A percentile compares a stretch with the other conserved stretches of the same genome.
phyloP scores from a whole-genome alignment of 2,329 filamentous ascomycete species.

The Aspergillus flavus region DNA sequence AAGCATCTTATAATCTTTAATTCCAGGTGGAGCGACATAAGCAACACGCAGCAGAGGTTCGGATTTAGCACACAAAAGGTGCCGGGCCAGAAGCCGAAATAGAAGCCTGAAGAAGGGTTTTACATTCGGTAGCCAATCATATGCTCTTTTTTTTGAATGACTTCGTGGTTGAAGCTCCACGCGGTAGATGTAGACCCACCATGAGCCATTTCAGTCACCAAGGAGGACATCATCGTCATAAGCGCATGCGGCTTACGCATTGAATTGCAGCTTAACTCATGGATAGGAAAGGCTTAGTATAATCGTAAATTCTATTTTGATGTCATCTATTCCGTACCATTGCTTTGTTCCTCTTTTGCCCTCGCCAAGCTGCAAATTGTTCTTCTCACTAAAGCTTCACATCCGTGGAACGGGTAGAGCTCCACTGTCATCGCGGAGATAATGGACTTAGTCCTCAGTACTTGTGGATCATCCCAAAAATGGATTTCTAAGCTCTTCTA shows the following conservation, averaged over 20 bases:
- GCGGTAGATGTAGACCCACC: not conserved
- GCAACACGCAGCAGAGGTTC: not conserved
- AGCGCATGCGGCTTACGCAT: not conserved
- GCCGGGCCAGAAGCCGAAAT: not conserved
- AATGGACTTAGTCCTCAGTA: constrained; percentile 1
- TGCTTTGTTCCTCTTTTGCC: not conserved
- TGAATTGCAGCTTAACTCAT: not conserved
- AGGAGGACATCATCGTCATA: not conserved
- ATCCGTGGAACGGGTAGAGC: not conserved
- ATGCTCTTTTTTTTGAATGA: not conserved
- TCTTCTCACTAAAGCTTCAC: not conserved
- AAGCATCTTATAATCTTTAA: not conserved
- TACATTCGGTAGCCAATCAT: not conserved
- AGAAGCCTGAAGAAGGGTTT: not conserved
- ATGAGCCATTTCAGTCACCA: not conserved
- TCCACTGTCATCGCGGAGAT: constrained; percentile 12
- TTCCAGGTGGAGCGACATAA: not conserved
- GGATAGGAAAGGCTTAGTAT: not conserved
- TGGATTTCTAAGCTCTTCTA: constrained; percentile 8
- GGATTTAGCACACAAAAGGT: not conserved
- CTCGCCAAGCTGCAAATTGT: not conserved
- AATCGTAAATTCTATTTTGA: not conserved
- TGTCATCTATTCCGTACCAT: not conserved
- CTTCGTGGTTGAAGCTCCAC: not conserved
- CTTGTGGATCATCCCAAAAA: not conserved